Percentiles rank a stretch among this genome's conserved stretches.
Evolutionary conservation across 768 basidiomycete species (phyloP).

Genomic region (Suillus weaverae): DNA sequence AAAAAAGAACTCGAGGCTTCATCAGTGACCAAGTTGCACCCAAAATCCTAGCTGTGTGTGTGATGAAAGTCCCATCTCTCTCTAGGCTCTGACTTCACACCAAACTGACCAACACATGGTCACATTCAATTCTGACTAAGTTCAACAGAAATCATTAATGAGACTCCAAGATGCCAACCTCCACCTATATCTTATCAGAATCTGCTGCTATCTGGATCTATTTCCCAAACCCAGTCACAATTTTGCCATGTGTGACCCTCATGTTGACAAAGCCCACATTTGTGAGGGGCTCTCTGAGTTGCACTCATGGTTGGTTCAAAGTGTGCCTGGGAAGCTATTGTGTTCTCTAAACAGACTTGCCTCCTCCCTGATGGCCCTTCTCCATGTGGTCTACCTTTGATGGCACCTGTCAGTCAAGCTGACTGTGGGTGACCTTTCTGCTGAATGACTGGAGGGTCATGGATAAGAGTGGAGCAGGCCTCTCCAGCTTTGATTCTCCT

Average conservation of each 20-base stretch:
- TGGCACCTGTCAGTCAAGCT: constrained; percentile 18
- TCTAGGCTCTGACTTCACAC: too few species aligned
- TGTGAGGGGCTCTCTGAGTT: constrained; percentile 7
- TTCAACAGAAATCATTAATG: too few species aligned
- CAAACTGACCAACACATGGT: too few species aligned
- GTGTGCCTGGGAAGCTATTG: background rate
- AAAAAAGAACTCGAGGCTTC: too few species aligned
- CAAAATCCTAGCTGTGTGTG: too few species aligned
- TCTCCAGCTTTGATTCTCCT: background rate
- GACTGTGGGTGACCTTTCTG: constrained; percentile 27
- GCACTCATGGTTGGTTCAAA: background rate
- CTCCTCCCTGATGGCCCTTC: constrained; percentile 8
- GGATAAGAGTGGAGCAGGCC: constrained; percentile 10
- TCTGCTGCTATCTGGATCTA: too few species aligned
- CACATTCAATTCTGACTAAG: too few species aligned
- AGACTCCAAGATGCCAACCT: too few species aligned
- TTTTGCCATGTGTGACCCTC: constrained; percentile 18
- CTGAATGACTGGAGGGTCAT: constrained; percentile 21
- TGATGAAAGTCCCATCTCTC: too few species aligned
- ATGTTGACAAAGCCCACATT: constrained; percentile 16
- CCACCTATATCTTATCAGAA: too few species aligned
- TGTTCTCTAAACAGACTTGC: background rate
- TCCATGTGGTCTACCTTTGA: constrained; percentile 21
- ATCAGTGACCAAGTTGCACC: too few species aligned
- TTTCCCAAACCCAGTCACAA: too few species aligned